Percentiles rank a stretch among this genome's conserved stretches.
These are phyloP conservation scores for Rhamnella rubrinervis DNA, from an alignment of 331 rosid species.

Conservation along the genomic window DNA sequence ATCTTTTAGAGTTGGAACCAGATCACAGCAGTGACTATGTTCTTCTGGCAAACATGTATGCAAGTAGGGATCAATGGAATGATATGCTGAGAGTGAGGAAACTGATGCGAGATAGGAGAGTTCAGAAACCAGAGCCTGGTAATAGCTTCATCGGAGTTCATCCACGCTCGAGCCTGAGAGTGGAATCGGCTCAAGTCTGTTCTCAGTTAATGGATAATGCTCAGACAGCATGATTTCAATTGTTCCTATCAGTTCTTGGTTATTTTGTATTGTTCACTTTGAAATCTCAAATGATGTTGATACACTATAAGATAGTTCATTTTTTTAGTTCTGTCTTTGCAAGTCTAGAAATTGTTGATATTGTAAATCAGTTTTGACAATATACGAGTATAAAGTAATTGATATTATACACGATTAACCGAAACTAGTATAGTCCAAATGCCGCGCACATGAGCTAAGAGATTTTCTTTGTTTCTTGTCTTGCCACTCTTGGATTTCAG, in stretches of 20 bases:
- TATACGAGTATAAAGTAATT: not conserved
- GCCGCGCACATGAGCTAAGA: constrained; percentile 26
- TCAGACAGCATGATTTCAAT: not conserved
- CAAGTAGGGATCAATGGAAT: constrained; percentile 58
- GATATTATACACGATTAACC: not conserved
- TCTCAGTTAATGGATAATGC: not conserved
- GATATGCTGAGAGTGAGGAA: constrained; percentile 49
- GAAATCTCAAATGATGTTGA: too few relatives aligned
- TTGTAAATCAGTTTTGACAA: not conserved
- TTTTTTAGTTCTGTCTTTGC: too few relatives aligned
- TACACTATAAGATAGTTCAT: too few relatives aligned
- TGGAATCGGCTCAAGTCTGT: not conserved
- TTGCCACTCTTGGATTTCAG: constrained; percentile 51
- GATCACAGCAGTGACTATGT: constrained; percentile 74
- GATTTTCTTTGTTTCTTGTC: constrained; percentile 55
- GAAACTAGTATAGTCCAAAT: not conserved
- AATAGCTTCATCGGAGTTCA: constrained; percentile 21
- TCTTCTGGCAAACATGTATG: constrained; percentile 73
- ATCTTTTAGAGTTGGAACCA: constrained; percentile 51
- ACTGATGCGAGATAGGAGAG: constrained; percentile 41
- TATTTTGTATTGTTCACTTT: not conserved
- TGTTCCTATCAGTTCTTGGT: not conserved
- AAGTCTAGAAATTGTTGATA: too few relatives aligned
- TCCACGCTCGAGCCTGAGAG: constrained; percentile 1
- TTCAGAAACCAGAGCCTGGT: constrained; percentile 39